Conservation (phyloP, 2,329 filamentous ascomycete genomes). For the Sporothrix pseudoabietina region DNA sequence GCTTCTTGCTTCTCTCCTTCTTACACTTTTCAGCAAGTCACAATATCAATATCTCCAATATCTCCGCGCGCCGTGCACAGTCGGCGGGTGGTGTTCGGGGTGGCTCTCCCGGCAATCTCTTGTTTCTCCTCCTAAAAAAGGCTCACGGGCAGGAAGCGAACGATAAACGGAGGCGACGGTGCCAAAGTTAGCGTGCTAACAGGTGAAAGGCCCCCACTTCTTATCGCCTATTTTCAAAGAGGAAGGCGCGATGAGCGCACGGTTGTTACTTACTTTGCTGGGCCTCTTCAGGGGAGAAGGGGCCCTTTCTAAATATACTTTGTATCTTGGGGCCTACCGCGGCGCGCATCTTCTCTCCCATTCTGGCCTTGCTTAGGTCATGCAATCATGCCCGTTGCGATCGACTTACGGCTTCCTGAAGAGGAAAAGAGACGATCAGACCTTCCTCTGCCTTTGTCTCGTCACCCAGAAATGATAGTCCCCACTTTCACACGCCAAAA, state of each 20-base stretch:
- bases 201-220: conserved; percentile 1
- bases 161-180: conserved; percentile 17
- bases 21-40: background rate
- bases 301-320: background rate
- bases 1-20: background rate
- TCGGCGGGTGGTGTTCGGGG: background rate
- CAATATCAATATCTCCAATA: background rate
- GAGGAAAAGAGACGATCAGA: background rate
- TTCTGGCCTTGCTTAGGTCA: conserved; percentile 9
- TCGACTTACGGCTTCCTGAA: conserved; percentile 3
- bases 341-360: conserved; percentile 18
- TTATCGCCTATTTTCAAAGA: conserved; percentile 14
- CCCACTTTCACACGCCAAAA: conserved; percentile 4
- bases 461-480: conserved; percentile 4
- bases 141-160: conserved; percentile 14
- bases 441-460: background rate
- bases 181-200: background rate
- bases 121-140: conserved; percentile 2
- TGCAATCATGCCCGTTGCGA: conserved; percentile 2
- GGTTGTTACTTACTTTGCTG: background rate
- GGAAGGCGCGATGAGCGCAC: background rate
- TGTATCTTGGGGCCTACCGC: background rate
- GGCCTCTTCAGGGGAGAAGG: background rate
- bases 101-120: conserved; percentile 16
- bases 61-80: background rate